A percentile compares a stretch with the other conserved stretches of the same genome.
Evolutionary conservation across 2,329 filamentous ascomycete genomes (phyloP).

Genomic region (Colletotrichum tabaci): DNA sequence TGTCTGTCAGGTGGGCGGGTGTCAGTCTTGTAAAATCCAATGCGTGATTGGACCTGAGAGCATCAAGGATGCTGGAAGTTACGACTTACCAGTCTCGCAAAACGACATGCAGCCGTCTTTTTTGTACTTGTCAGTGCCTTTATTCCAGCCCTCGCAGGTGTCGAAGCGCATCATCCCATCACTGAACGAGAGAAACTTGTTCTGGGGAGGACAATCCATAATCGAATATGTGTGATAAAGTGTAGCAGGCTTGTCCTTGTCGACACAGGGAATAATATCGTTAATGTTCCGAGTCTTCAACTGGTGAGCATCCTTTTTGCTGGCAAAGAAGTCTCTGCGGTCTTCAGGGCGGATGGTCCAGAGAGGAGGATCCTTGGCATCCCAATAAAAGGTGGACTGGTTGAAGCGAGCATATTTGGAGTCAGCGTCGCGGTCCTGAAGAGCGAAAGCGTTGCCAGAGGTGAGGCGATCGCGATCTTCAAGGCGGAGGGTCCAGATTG

Average conservation of each 20-base stretch:
- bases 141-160: background rate
- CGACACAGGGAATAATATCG: background rate
- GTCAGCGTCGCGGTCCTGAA: background rate
- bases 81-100: background rate
- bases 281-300: background rate
- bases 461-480: background rate
- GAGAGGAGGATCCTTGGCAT: background rate
- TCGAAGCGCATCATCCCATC: background rate
- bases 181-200: background rate
- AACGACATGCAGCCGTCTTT: background rate
- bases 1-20: background rate
- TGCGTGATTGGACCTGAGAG: no score
- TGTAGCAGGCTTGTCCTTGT: background rate
- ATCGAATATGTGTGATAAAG: background rate
- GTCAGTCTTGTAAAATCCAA: background rate
- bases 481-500: constrained; percentile 22
- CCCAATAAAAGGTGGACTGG: background rate
- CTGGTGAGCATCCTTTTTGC: background rate
- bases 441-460: no score
- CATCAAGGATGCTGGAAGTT: background rate
- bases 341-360: constrained; percentile 7
- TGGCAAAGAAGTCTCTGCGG: background rate
- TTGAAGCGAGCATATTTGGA: background rate
- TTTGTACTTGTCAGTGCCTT: background rate
- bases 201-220: background rate